phyloP scores from a whole-genome alignment of 2,329 filamentous ascomycete genomes.

The Gaeumannomyces tritici region DNA sequence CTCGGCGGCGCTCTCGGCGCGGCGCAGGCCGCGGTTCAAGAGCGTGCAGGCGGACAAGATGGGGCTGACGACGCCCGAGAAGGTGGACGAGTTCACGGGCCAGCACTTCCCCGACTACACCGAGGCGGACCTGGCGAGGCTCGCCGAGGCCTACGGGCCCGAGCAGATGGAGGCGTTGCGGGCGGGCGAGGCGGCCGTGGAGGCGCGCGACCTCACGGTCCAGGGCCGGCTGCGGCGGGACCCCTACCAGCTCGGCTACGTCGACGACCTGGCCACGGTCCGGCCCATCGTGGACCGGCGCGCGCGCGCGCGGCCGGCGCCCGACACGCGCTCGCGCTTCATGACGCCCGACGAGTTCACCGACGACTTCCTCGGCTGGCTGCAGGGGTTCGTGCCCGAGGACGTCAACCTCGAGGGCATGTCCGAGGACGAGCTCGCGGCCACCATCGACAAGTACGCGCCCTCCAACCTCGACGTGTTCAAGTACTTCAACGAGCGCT shows the following conservation, averaged over 20 bases:
- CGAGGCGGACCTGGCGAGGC: constrained; percentile 49
- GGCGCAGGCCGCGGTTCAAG: constrained; percentile 39
- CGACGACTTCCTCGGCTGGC: constrained; percentile 43
- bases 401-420: constrained; percentile 14
- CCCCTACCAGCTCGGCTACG: constrained; percentile 61
- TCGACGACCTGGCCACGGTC: constrained; percentile 74
- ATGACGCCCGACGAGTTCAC: constrained; percentile 53
- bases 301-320: constrained; percentile 37
- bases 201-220: constrained; percentile 61
- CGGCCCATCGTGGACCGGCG: constrained; percentile 70
- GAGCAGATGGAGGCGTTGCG: constrained; percentile 75
- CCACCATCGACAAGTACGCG: constrained; percentile 18
- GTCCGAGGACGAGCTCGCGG: constrained; percentile 14
- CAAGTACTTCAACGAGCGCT: constrained; percentile 24
- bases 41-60: constrained; percentile 42
- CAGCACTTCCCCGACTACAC: constrained; percentile 55
- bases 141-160: constrained; percentile 63
- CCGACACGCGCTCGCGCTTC: constrained; percentile 47
- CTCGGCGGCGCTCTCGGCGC: constrained; percentile 34
- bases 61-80: constrained; percentile 35
- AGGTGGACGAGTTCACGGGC: constrained; percentile 32
- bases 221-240: constrained; percentile 67
- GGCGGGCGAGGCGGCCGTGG: constrained; percentile 69
- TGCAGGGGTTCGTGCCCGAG: constrained; percentile 23
- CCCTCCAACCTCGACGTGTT: constrained; percentile 19